Percentiles rank a stretch among this genome's conserved stretches.
These are phyloP conservation scores for Cercospora sp. DNA, from an alignment of 2,329 filamentous ascomycete species.

Conservation along the genomic window DNA sequence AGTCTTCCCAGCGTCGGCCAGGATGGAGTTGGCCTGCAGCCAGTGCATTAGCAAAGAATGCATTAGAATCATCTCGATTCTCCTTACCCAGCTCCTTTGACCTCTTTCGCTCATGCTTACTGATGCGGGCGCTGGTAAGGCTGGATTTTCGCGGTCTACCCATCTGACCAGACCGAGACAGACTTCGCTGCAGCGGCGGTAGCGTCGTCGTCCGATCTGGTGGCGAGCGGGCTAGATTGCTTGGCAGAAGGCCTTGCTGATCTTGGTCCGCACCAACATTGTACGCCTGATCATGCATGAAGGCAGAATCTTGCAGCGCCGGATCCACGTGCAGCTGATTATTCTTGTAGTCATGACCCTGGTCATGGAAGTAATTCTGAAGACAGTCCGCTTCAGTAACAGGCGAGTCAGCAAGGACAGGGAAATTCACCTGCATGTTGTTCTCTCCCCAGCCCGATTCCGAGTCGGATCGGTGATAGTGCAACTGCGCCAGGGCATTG, in stretches of 20 bases:
- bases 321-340: conserved; percentile 38
- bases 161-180: conserved; percentile 56
- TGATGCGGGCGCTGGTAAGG: conserved; percentile 73
- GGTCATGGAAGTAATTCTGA: conserved; percentile 44
- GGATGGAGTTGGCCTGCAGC: conserved; percentile 65
- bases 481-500: conserved; percentile 81
- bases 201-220: conserved; percentile 85
- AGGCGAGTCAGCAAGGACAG: conserved; percentile 37
- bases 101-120: conserved; percentile 77
- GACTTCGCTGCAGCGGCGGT: conserved; percentile 74
- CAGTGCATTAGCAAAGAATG: conserved; percentile 83
- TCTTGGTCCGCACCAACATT: conserved; percentile 57
- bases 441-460: conserved; percentile 69
- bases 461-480: conserved; percentile 72
- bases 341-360: conserved; percentile 35
- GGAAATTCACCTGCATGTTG: conserved; percentile 40
- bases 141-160: conserved; percentile 81
- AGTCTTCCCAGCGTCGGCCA: conserved; percentile 91
- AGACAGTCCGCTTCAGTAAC: conserved; percentile 42
- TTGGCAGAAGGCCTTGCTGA: conserved; percentile 73
- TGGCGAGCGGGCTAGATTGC: conserved; percentile 77
- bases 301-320: conserved; percentile 61
- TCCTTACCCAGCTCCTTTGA: conserved; percentile 75
- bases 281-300: conserved; percentile 41
- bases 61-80: conserved; percentile 72